Base-by-base conservation (phyloP, 164 flowering plant species). In the Macadamia tetraphylla region DNA sequence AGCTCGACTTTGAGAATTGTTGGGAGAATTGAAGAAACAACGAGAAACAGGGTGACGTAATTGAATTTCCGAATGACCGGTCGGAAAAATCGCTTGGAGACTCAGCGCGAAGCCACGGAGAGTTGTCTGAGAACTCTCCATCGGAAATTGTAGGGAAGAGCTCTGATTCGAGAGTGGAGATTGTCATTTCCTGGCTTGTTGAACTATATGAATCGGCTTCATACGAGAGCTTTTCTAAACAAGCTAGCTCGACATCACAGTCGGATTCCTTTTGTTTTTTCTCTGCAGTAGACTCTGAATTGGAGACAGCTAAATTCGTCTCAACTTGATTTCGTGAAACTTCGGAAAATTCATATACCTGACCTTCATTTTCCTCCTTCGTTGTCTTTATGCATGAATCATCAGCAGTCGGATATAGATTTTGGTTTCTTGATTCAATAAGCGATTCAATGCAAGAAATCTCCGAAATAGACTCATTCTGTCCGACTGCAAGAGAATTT, bases 31-130 rank as follows among this genome's bases (percentile, higher is more conserved):
- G 81, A 29, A 73, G 75, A 67, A 90, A 72, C 70, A 86, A 68
- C 6, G 88, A 75, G 73, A 75, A 85, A 58, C 86, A 82, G 17
- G 73, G 78, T 7, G 98, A 84, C 23, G 77, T 84, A 79, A 76
- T 43, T 29, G 80, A 76, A 56, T 84, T 82, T 51, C 23, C 78
- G 8, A 1, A n/a, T 1, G 97, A 83, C 63, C 65, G 59, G 73
- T 89, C 88, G 3, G 94, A 88, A 69, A 87, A 86, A n/a, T 84
- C 82, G 68, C 84, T 81, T 40, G 83, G 86, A 23, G 96, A 83
- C 18, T 82, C 83, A 42, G 63, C 58, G 70, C 79, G 80, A 11
- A 78, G n/a, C 0, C 90, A 83, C 11, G 84, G 79, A 64, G 81
- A 60, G 67, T 72, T 79, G 10, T 88, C 89, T 3, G 86, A 83